Base-by-base conservation (phyloP, 2,329 filamentous ascomycete genomes). In the Coniella lustricola region DNA sequence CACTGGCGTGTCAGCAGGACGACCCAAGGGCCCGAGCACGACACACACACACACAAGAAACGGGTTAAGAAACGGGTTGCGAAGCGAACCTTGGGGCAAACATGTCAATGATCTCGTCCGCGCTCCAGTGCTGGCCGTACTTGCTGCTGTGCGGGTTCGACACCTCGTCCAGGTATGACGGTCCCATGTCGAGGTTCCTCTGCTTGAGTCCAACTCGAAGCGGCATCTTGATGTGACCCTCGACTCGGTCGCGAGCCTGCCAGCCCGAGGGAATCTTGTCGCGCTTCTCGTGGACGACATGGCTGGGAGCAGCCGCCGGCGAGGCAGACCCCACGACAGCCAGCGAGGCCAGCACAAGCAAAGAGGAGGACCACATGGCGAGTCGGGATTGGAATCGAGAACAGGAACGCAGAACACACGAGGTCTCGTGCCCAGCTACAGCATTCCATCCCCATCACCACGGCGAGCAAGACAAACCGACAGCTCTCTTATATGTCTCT, bases 141-240 rank as follows among this genome's bases (percentile, higher is more conserved):
- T 47, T 50, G 34, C 21, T 38, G 31, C 47, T 50, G 14, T 44
- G 43, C 1, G 50, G 47, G n/a, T 49, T 21, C 4, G 50, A 52
- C 8, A 50, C 50, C 22, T 44, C 47, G 14, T 49, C 36, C 14
- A 52, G 47, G 34, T 42, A 52, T 14, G 22, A 22, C 5, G 51
- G n/a, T 2, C 49, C 14, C 48, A 48, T 36, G 17, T 53, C 41
- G 32, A 51, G 37, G 10, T 50, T 53, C 8, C 51, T 41, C 31
- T 53, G 48, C 44, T 51, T 53, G 36, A 53, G 39, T 8, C 51
- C 50, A n/a, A 52, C 42, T 16, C 41, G 35, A n/a, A 52, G 48
- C 14, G 50, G 50, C 44, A 52, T 45, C 21, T 40, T 46, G 29
- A 49, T 38, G 21, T 46, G 38, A 29, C 50, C 47, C 21, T 52